phyloP scores from a whole-genome alignment of 345 rosid species.

The Aquilaria malaccensis region DNA sequence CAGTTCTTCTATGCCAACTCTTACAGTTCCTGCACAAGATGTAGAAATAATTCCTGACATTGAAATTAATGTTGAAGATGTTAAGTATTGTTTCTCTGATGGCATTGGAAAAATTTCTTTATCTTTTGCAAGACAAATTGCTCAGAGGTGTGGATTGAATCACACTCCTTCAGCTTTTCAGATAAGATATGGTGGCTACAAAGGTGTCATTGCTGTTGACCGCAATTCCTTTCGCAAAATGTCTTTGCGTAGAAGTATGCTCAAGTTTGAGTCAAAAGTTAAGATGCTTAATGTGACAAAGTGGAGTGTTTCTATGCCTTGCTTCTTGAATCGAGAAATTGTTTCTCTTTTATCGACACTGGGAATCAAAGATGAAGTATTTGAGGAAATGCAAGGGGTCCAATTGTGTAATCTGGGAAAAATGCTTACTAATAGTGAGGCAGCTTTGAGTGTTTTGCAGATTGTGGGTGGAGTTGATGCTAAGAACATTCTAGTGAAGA shows the following conservation, averaged over 20 bases:
- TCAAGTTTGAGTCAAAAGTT: conserved; percentile 69
- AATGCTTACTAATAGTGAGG: conserved; percentile 57
- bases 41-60: conserved; percentile 80
- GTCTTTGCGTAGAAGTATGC: conserved; percentile 80
- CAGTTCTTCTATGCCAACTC: conserved; percentile 76
- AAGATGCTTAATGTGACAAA: conserved; percentile 87
- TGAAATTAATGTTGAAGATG: conserved; percentile 57
- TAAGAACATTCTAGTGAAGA: conserved; percentile 52
- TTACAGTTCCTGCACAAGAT: conserved; percentile 54
- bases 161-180: conserved; percentile 90
- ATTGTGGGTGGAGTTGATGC: conserved; percentile 43
- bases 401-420: conserved; percentile 53
- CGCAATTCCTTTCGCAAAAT: conserved; percentile 66
- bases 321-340: conserved; percentile 87
- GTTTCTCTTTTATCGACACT: conserved; percentile 78
- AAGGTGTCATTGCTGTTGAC: conserved; percentile 87
- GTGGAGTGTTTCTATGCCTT: conserved; percentile 82
- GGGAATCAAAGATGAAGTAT: conserved; percentile 58
- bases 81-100: conserved; percentile 82
- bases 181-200: conserved; percentile 91
- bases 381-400: conserved; percentile 52
- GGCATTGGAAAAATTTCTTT: conserved; percentile 91
- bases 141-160: conserved; percentile 66
- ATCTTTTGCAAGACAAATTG: conserved; percentile 66
- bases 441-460: conserved; percentile 66